Percentiles rank a stretch among this genome's conserved stretches.
Evolutionary conservation across 345 rosid species (phyloP).

Genomic region (Arabidopsis thaliana): DNA sequence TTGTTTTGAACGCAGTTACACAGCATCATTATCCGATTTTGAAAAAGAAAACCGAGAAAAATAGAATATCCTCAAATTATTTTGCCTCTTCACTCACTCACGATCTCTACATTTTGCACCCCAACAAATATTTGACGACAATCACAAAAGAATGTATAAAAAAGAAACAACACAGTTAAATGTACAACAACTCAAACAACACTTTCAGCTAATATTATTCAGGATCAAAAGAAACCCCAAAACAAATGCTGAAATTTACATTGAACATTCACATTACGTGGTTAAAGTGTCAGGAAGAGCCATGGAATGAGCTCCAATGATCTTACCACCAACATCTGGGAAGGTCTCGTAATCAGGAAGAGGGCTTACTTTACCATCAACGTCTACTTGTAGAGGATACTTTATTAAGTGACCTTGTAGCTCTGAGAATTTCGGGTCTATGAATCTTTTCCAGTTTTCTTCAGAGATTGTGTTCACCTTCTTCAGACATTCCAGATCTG

Average conservation of each 20-base stretch:
- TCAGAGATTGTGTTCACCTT: constrained; percentile 61
- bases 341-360: constrained; percentile 67
- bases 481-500: constrained; percentile 63
- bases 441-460: constrained; percentile 71
- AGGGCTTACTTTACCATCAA: constrained; percentile 63
- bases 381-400: constrained; percentile 71
- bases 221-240: constrained; percentile 31
- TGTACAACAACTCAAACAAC: constrained; percentile 48
- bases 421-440: constrained; percentile 34
- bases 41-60: background rate
- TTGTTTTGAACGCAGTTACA: background rate
- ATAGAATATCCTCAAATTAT: constrained; percentile 7
- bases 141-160: constrained; percentile 29
- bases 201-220: constrained; percentile 11
- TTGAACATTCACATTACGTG: constrained; percentile 48
- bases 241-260: constrained; percentile 26
- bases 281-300: constrained; percentile 74
- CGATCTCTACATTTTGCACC: background rate
- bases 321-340: constrained; percentile 91
- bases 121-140: constrained; percentile 31
- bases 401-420: constrained; percentile 85
- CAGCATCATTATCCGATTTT: background rate
- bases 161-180: constrained; percentile 34
- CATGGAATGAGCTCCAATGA: constrained; percentile 62
- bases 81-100: constrained; percentile 18